Percentiles rank a stretch among this genome's conserved stretches.
These are phyloP conservation scores for Metarhizium sp. DNA, from an alignment of 2,329 filamentous ascomycete genomes.

Conservation along the genomic window DNA sequence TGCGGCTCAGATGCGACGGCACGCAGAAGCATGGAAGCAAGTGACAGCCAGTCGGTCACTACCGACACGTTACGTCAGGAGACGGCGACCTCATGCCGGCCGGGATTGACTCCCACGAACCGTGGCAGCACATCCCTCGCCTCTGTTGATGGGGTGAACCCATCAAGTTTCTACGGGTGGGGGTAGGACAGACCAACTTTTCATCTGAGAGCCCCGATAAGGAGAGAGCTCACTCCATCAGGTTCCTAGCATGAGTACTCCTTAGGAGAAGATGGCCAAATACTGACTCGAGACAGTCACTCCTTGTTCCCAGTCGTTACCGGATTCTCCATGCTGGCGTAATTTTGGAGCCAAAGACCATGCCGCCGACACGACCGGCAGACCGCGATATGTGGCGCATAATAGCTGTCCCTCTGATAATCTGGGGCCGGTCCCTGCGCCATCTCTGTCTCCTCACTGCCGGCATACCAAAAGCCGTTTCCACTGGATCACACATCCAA, in stretches of 20 bases:
- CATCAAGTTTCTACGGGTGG: neutral
- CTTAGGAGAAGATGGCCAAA: neutral
- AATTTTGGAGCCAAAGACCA: neutral
- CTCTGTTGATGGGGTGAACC: neutral
- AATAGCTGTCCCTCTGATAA: slow-evolving; percentile 7
- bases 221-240: neutral
- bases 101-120: neutral
- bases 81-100: neutral
- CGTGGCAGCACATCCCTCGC: neutral
- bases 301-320: neutral
- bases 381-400: slow-evolving; percentile 9
- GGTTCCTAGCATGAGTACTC: too few species aligned
- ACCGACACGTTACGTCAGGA: slow-evolving; percentile 9
- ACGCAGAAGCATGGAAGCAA: neutral
- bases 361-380: neutral
- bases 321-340: neutral
- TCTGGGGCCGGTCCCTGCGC: slow-evolving; percentile 7
- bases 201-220: neutral
- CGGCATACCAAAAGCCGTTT: slow-evolving; percentile 3
- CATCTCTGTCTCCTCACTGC: slow-evolving; percentile 1
- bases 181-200: neutral
- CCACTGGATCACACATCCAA: slow-evolving; percentile 3
- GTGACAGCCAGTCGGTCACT: slow-evolving; percentile 2
- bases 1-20: slow-evolving; percentile 5
- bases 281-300: neutral